Evolutionary conservation across 768 basidiomycete species (phyloP), one percentile per base, ranked within the genome.

Genomic region (Rhodotorula babjevae): DNA sequence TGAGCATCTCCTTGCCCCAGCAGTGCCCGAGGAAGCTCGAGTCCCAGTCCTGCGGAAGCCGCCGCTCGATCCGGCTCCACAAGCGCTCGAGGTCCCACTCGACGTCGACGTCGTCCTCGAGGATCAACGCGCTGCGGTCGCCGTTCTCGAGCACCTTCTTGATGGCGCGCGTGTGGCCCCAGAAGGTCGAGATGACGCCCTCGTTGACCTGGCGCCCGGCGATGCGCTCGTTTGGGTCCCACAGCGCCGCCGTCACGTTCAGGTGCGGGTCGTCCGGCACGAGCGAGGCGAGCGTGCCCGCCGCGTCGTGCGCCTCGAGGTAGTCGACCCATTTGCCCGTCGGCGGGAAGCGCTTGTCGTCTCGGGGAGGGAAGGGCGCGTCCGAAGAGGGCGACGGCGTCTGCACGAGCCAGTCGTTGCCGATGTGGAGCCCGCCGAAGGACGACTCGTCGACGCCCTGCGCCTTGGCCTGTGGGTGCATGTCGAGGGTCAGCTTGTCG

Each of bases 31-130:
- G 53, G 25, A 75, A 53, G 44, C 68, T 73, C 25, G 69, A 42
- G 10, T 78, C 76, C 77, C 73, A 77, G 33, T 73, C 76, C 15
- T 70, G 47, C 18, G 78, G 72, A 31, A 79, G 33, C 2, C 63
- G 27, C 29, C 71, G 55, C 67, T 73, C 70, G 27, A 79, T 76
- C 40, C 74, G 40, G 33, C 69, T 73, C 78, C 78, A 79, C 64
- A 77, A 29, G 29, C 77, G 16, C 57, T 79, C 77, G 15, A 79
- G 60, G 42, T 79, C 77, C 78, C 78, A 79, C 52, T 79, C 78
- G 33, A 77, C 65, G 47, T 79, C 78, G 29, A 78, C 74, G 42
- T 79, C 78, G 63, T 79, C 78, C 62, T 78, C 77, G 61, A 78
- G 68, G 44, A 79, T 64, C 29, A 79, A 55, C 44, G 76, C 78